Evolutionary conservation across 371 early-diverging fungal genomes (phyloP).

Genomic region (Gilbertella persicaria): DNA sequence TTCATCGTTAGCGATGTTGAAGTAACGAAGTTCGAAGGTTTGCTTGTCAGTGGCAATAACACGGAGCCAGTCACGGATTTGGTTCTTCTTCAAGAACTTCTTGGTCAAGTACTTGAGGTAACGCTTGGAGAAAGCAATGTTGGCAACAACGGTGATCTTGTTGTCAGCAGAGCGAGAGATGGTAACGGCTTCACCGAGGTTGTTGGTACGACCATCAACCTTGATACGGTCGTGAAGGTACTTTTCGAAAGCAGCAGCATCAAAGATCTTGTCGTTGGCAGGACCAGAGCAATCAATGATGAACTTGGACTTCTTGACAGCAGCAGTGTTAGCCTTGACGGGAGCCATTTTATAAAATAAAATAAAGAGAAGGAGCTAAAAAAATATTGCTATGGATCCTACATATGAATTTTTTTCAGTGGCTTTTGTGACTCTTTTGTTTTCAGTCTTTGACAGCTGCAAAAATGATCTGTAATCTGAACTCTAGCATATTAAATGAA

Average conservation of each 20-base stretch:
- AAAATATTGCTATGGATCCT: no score
- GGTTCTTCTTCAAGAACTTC: slow-evolving; percentile 99
- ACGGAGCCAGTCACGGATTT: slow-evolving; percentile 98
- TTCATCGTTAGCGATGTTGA: slow-evolving; percentile 88
- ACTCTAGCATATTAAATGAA: no score
- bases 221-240: slow-evolving; percentile 98
- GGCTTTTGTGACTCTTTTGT: background rate
- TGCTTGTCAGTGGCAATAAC: slow-evolving; percentile 91
- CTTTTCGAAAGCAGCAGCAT: slow-evolving; percentile 96
- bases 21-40: slow-evolving; percentile 96
- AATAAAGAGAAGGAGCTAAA: slow-evolving; percentile 19
- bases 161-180: slow-evolving; percentile 79
- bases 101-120: slow-evolving; percentile 99
- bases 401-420: background rate
- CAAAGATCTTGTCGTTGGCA: slow-evolving; percentile 95
- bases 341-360: slow-evolving; percentile 45
- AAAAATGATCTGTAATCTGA: no score
- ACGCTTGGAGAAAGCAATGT: slow-evolving; percentile 92
- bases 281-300: slow-evolving; percentile 94
- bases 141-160: slow-evolving; percentile 80
- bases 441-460: no score
- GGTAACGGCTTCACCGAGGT: slow-evolving; percentile 88
- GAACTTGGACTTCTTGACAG: slow-evolving; percentile 70
- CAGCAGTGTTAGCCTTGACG: slow-evolving; percentile 44
- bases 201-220: slow-evolving; percentile 95